Evolutionary conservation across 805 yeast species (phyloP), one percentile per base, ranked within the genome.

Genomic region (Cyberlindnera saturnus): DNA sequence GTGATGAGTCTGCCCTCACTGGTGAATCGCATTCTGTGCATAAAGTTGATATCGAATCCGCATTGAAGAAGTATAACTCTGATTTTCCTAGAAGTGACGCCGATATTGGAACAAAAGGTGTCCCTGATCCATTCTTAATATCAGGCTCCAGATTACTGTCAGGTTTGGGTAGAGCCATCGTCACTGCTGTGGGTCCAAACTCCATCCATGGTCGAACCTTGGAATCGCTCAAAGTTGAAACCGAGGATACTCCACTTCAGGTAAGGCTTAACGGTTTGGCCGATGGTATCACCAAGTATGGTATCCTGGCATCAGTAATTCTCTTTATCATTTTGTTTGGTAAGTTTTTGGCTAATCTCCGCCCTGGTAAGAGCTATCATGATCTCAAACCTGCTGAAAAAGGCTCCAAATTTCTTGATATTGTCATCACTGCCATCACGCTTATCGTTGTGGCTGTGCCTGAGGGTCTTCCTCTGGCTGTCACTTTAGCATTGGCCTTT

Each of bases 381-480:
- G 60, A 63, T 38, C 44, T 74, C 6, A 61, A 77, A 0, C 65
- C 86, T 6, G 77, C 96, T 7, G 77, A 81, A 57, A 90, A 89
- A 66, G 97, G 96, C 51, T 79, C 86, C 43, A 75, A 75, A 51
- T 90, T 90, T 53, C 70, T 93, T 68, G 82, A 87, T 56, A 86
- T 91, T 44, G 71, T 93, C 47, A 93, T 93, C 57, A 87, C 93
- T 19, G 84, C 98, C 1, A 85, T 93, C 47, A 89, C 99, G 0
- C 76, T 93, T 53, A 81, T 93, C 26, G 99, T 91, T 14, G 99
- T 93, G 40, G 99, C 99, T 0, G 96, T 93, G n/a, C 99, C 99
- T 3, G 99, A 93, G 66, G 99, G 99, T 48, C 74, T 93, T 44
- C 99, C 99, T 1, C 71, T 93, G 44, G 99, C 99, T 2, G 99